Evolutionary conservation across 345 rosid species (phyloP).

Genomic region (Citrus reticulata): DNA sequence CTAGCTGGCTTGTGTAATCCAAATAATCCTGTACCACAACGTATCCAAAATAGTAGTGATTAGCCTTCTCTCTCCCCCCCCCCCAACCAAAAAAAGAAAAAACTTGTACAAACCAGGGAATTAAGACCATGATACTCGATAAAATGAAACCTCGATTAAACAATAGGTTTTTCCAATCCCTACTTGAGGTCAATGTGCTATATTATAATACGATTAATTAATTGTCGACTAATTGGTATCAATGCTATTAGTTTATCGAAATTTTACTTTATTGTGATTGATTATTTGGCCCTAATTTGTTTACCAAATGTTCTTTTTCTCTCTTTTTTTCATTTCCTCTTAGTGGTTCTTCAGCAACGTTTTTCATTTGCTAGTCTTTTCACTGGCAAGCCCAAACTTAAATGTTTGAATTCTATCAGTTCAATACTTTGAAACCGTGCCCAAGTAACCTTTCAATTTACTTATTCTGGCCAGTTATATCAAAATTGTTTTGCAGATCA

Average conservation of each 20-base stretch:
- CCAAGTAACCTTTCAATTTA: neutral
- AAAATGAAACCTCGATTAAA: no score
- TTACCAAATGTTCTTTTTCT: neutral
- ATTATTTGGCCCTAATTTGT: neutral
- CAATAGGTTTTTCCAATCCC: no score
- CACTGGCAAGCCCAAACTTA: neutral
- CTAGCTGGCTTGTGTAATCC: neutral
- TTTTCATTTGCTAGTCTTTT: neutral
- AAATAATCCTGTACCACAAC: neutral
- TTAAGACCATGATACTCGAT: no score
- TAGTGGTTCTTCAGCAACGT: neutral
- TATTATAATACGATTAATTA: no score
- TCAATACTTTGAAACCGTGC: neutral
- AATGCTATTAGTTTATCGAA: no score
- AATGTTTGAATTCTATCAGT: neutral
- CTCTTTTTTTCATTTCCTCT: neutral
- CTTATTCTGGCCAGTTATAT: neutral
- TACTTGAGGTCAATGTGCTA: no score
- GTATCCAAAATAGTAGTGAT: neutral
- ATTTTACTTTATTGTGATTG: neutral
- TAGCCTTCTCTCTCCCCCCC: no score
- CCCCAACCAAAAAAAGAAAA: no score
- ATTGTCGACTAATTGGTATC: no score
- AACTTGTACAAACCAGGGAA: no score
- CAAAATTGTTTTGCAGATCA: neutral